These are phyloP conservation scores for Physcia stellaris DNA, from an alignment of 495 filamentous ascomycete species.

Conservation along the genomic window DNA sequence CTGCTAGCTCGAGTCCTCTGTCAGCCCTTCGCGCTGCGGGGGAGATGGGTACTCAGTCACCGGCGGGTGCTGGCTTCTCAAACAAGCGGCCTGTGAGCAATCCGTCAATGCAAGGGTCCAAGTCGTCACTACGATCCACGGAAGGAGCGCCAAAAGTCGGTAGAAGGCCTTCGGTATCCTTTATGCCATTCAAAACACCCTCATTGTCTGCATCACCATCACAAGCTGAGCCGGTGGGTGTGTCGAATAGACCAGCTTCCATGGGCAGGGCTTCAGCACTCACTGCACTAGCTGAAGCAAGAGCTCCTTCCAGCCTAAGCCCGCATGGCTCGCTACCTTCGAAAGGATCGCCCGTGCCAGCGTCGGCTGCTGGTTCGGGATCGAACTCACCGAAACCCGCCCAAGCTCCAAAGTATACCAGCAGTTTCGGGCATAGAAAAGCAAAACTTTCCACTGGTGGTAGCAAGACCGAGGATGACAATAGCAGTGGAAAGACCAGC, in stretches of 20 bases:
- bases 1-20: constrained; percentile 69
- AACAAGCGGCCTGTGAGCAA: constrained; percentile 46
- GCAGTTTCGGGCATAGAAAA: constrained; percentile 79
- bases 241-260: constrained; percentile 50
- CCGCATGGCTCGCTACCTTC: constrained; percentile 52
- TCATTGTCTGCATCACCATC: constrained; percentile 85
- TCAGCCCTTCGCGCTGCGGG: constrained; percentile 64
- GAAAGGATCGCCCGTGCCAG: constrained; percentile 36
- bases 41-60: constrained; percentile 35
- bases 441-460: constrained; percentile 55
- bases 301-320: constrained; percentile 51
- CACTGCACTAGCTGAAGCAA: constrained; percentile 44
- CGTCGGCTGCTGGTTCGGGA: constrained; percentile 32
- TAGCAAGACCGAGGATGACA: constrained; percentile 68
- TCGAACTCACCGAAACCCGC: constrained; percentile 65
- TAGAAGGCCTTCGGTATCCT: constrained; percentile 77
- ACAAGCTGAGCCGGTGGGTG: constrained; percentile 34
- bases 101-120: constrained; percentile 43
- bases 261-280: constrained; percentile 36
- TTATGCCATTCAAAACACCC: constrained; percentile 90
- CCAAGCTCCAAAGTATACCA: constrained; percentile 56
- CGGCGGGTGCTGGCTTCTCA: constrained; percentile 31
- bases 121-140: constrained; percentile 41
- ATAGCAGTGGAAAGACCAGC: constrained; percentile 77
- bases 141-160: constrained; percentile 40